A percentile compares a stretch with the other conserved stretches of the same genome.
These are phyloP conservation scores for Strobilomyces dryophilus DNA, from an alignment of 768 basidiomycete species.

Conservation along the genomic window DNA sequence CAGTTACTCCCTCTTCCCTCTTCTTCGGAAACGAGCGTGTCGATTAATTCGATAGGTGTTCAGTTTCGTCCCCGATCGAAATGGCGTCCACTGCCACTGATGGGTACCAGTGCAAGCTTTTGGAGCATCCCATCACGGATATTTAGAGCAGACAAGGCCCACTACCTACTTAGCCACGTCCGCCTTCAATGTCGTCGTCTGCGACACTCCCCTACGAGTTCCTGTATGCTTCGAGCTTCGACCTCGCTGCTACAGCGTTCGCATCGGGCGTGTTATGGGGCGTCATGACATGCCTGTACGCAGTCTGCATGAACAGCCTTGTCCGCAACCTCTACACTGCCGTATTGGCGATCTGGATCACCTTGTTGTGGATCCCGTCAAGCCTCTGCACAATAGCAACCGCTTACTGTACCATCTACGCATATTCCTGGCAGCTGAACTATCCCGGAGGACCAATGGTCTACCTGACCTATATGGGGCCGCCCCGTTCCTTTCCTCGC, in stretches of 20 bases:
- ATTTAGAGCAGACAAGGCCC: no score
- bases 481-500: no score
- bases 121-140: no score
- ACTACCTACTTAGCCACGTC: no score
- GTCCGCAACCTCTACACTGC: neutral
- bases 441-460: neutral
- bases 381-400: neutral
- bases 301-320: neutral
- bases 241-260: neutral
- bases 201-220: neutral
- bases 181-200: neutral
- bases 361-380: neutral
- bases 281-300: neutral
- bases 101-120: no score
- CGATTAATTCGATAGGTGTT: no score
- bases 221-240: neutral
- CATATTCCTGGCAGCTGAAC: neutral
- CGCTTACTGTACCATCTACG: neutral
- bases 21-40: no score
- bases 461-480: neutral
- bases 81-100: no score
- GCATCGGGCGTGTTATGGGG: neutral
- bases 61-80: no score
- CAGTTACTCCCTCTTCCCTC: no score
- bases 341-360: neutral